Evolutionary conservation across 2,329 filamentous ascomycete species (phyloP), one percentile per base, ranked within the genome.

Genomic region (Drechslerella dactyloides): DNA sequence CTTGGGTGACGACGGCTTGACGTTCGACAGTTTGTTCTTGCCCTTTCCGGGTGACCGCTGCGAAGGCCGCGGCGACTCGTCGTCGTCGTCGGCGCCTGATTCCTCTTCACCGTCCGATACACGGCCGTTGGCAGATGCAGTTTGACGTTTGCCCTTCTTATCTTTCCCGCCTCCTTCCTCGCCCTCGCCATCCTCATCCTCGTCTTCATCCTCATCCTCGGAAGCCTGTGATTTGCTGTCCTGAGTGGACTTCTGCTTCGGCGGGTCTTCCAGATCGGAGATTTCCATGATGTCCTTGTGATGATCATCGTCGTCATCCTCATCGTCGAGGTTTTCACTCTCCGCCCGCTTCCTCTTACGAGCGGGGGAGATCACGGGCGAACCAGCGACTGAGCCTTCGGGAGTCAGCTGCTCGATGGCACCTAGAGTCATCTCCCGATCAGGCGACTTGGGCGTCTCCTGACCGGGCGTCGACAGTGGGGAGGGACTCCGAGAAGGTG

Each of bases 181-280:
- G 2, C 55, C 51, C 24, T 52, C 62, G 1, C 64, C 62, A 10
- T 62, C 51, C 37, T 59, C 63, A 10, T 58, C 53, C 21, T 72
- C 62, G 2, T 59, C 59, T 1, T 58, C 58, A 27, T 72, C 62
- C 1, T 59, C 64, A 1, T 62, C 58, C 24, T 54, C 69, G 11
- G 61, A 58, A 46, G 33, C 44, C 48, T 24, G 69, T 50, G 53
- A 60, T 53, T 69, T 74, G 44, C n/a, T 10, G 8, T 73, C 69
- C 11, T 65, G 53, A n/a, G 17, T 58, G n/a, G 58, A 23, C 33
- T 69, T 69, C 55, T 74, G 70, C 58, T 63, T 70, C 11, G 48
- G 54, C 15, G 59, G 53, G 52, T 66, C 63, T 42, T 83, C 85
- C 44, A 80, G 80, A 19, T 78, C 81, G 8, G 81, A 73, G 61